Conservation (phyloP, 192 early-diverging fungal genomes). For the Umbelopsis vinacea region DNA sequence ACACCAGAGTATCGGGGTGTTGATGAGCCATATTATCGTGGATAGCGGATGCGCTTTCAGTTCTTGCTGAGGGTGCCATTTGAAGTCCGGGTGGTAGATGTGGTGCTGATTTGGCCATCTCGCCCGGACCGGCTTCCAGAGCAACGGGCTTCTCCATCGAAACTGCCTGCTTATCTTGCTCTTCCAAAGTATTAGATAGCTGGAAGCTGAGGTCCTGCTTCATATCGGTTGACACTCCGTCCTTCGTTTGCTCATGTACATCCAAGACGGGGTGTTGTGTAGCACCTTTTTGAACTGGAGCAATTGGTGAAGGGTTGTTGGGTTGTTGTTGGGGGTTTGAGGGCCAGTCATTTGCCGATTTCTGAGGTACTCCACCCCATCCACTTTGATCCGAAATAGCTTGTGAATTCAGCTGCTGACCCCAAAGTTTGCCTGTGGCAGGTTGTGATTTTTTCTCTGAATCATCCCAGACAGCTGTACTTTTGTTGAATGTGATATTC, state of each 20-base stretch:
- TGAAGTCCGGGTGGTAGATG: conserved; percentile 12
- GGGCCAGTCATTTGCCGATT: neutral
- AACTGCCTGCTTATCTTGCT: neutral
- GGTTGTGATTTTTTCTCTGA: neutral
- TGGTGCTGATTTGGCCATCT: no score
- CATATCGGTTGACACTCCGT: neutral
- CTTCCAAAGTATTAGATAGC: no score
- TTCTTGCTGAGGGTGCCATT: neutral
- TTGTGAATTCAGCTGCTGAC: neutral
- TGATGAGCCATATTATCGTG: conserved; percentile 7
- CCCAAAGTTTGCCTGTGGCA: neutral
- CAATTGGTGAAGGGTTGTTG: neutral
- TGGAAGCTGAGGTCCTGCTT: no score
- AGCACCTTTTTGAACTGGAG: no score
- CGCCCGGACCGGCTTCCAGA: neutral
- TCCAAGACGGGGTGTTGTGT: neutral
- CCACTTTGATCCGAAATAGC: neutral
- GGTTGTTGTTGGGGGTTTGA: neutral
- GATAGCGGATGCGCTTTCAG: neutral
- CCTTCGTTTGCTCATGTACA: neutral
- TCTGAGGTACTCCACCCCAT: neutral
- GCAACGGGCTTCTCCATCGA: neutral
- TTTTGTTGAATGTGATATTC: neutral
- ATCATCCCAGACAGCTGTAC: neutral
- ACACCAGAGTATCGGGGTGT: neutral